Conservation (phyloP, 1,284 basidiomycete genomes). For the Rhodotorula sp. region DNA sequence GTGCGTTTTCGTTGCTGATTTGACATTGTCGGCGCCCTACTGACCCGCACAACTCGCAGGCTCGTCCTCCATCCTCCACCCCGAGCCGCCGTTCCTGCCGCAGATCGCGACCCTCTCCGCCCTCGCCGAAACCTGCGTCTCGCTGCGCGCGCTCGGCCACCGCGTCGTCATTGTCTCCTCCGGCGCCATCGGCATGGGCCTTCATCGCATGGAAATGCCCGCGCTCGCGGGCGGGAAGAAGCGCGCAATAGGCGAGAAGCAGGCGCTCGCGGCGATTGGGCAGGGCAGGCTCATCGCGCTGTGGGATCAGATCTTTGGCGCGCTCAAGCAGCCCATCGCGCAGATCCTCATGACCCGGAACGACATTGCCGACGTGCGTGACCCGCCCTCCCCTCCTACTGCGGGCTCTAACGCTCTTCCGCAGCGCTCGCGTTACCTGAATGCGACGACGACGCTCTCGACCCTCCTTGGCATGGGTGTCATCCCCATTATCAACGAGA, state of each 20-base stretch:
- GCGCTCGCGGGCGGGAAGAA: conserved; percentile 53
- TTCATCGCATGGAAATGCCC: conserved; percentile 81
- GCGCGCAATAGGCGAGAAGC: conserved; percentile 82
- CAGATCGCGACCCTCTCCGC: conserved; percentile 86
- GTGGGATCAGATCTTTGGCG: conserved; percentile 94
- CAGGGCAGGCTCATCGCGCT: conserved; percentile 93
- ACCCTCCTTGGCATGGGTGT: conserved; percentile 87
- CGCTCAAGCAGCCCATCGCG: conserved; percentile 90
- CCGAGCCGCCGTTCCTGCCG: conserved; percentile 78
- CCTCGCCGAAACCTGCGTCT: conserved; percentile 85
- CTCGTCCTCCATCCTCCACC: conserved; percentile 90
- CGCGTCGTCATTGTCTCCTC: conserved; percentile 93
- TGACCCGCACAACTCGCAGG: conserved; percentile 57
- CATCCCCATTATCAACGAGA: conserved; percentile 93
- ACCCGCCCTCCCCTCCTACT: neutral
- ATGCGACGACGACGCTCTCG: conserved; percentile 89
- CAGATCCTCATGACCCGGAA: conserved; percentile 92
- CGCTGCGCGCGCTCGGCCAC: conserved; percentile 78
- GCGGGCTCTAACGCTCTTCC: neutral
- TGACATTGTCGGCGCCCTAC: neutral
- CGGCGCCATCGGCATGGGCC: conserved; percentile 91
- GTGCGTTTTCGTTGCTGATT: conserved; percentile 53
- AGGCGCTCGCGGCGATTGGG: conserved; percentile 95
- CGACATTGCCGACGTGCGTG: conserved; percentile 89
- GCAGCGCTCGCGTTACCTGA: conserved; percentile 89